These are phyloP conservation scores for Neckera pumila DNA, from an alignment of 225 moss, liverwort and hornwort genomes.

Conservation along the genomic window DNA sequence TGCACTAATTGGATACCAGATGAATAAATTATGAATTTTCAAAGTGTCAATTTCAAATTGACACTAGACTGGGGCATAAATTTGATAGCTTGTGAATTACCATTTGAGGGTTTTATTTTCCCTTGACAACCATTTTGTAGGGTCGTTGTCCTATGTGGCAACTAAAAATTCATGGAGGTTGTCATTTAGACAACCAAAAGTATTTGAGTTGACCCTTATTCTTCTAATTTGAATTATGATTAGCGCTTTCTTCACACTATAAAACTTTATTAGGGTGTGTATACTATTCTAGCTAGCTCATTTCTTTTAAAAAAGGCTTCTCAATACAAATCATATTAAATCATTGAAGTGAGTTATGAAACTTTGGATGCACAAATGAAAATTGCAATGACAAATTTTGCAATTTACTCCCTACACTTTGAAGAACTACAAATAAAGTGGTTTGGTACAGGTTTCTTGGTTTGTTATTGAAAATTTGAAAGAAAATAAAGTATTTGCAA, in stretches of 20 bases:
- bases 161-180: too few species aligned
- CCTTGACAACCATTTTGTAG: too few species aligned
- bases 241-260: fast-evolving
- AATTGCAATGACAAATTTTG: neutral
- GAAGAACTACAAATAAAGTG: fast-evolving
- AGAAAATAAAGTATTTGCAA: neutral
- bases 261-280: neutral
- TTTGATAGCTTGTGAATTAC: too few species aligned
- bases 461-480: neutral
- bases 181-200: too few species aligned
- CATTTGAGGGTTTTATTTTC: too few species aligned
- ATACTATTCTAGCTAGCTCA: neutral
- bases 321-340: neutral
- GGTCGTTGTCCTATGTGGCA: too few species aligned
- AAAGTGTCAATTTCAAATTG: too few species aligned
- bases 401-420: neutral
- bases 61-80: too few species aligned
- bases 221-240: neutral
- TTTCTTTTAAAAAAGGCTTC: neutral
- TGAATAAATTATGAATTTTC: too few species aligned
- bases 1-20: too few species aligned
- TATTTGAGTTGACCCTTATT: neutral
- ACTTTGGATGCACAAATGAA: neutral
- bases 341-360: neutral
- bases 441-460: neutral